Evolutionary conservation across 441 rosid species (phyloP).

Genomic region (Hura crepitans): DNA sequence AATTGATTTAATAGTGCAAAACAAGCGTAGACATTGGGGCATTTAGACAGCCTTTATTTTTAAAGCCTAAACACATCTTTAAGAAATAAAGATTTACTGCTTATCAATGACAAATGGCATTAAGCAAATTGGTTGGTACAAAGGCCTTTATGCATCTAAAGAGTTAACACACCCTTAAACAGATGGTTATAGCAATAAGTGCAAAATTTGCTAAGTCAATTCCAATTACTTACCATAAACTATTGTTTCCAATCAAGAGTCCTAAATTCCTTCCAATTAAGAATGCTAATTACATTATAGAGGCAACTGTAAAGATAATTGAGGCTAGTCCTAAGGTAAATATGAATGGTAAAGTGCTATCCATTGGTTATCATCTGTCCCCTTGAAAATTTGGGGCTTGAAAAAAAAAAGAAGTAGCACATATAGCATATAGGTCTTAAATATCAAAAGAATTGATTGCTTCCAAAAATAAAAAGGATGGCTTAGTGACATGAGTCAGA

Average conservation of each 20-base stretch:
- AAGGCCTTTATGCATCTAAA: no score
- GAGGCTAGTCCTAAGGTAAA: constrained; percentile 50
- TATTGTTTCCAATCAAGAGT: constrained; percentile 68
- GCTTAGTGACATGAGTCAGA: constrained; percentile 26
- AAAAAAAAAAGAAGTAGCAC: constrained; percentile 70
- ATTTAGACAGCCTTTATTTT: no score
- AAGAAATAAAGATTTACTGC: no score
- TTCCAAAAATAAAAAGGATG: constrained; percentile 35
- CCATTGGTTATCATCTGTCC: constrained; percentile 52
- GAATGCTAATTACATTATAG: constrained; percentile 60
- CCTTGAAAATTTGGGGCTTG: constrained; percentile 64
- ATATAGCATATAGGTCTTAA: constrained; percentile 39
- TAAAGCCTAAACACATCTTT: no score
- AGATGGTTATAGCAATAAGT: no score
- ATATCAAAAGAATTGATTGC: constrained; percentile 26
- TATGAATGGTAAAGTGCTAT: constrained; percentile 34
- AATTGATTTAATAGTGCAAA: no score
- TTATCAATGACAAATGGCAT: no score
- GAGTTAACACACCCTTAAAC: no score
- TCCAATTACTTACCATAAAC: constrained; percentile 59
- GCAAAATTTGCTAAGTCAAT: constrained; percentile 73
- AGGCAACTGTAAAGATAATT: constrained; percentile 75
- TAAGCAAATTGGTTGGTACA: no score
- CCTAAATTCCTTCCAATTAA: constrained; percentile 51
- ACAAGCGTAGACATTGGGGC: no score